phyloP scores from a whole-genome alignment of 345 rosid genomes.

The Eucalyptus coolabah region DNA sequence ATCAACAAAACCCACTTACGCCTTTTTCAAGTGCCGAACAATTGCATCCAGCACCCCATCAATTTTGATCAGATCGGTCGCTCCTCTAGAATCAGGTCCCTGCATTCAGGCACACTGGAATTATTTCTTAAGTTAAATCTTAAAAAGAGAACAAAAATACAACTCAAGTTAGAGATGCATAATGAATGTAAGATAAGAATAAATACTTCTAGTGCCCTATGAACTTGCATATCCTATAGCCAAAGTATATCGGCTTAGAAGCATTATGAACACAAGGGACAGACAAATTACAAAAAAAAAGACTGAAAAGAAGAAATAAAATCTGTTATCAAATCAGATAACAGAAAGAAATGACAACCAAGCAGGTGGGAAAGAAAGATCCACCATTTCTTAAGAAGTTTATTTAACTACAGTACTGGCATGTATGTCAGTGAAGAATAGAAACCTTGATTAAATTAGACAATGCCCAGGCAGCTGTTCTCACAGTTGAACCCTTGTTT shows the following conservation, averaged over 20 bases:
- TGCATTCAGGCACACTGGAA: slow-evolving; percentile 12
- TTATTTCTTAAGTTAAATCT: slow-evolving; percentile 13
- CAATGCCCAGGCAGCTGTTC: slow-evolving; percentile 98
- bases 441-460: slow-evolving; percentile 91
- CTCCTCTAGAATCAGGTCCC: slow-evolving; percentile 94
- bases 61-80: slow-evolving; percentile 60
- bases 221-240: not conserved
- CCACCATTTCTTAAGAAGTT: not conserved
- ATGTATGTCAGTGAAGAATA: not conserved
- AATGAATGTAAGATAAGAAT: not conserved
- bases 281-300: not conserved
- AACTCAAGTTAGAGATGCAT: not conserved
- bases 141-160: not conserved
- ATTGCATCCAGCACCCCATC: slow-evolving; percentile 76
- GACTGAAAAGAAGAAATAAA: not conserved
- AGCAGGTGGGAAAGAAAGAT: not conserved
- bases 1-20: slow-evolving; percentile 29
- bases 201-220: not conserved
- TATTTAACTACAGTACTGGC: not conserved
- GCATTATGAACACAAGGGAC: not conserved
- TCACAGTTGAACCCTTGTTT: slow-evolving; percentile 80
- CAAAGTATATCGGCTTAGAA: not conserved
- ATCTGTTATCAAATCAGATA: not conserved
- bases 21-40: slow-evolving; percentile 67
- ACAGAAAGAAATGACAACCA: not conserved